Conservation (phyloP, 2,329 filamentous ascomycete species). For the Fusarium illudens region DNA sequence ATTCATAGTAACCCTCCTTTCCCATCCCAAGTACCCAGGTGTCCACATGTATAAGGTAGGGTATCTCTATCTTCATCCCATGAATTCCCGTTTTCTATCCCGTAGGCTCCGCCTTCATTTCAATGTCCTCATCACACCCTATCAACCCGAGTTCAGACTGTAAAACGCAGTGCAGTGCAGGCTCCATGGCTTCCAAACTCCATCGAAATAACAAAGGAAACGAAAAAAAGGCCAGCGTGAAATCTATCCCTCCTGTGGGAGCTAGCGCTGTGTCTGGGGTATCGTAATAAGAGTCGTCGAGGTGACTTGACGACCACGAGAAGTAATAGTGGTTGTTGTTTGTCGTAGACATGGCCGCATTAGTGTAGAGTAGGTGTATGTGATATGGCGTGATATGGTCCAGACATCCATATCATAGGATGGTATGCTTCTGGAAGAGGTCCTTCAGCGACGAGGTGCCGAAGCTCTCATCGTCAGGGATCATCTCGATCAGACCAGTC, state of each 20-base stretch:
- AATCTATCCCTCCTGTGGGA: slow-evolving; percentile 21
- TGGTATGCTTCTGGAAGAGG: slow-evolving; percentile 61
- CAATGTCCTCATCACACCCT: slow-evolving; percentile 20
- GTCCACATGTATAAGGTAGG: slow-evolving; percentile 24
- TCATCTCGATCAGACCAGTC: slow-evolving; percentile 85
- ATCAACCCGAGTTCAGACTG: slow-evolving; percentile 7
- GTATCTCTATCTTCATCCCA: slow-evolving; percentile 29
- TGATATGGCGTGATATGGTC: slow-evolving; percentile 14
- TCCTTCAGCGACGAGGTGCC: slow-evolving; percentile 61
- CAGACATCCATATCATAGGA: slow-evolving; percentile 55
- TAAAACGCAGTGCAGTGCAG: slow-evolving; percentile 9
- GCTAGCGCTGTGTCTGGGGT: slow-evolving; percentile 31
- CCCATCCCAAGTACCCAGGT: slow-evolving; percentile 18
- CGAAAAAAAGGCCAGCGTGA: slow-evolving; percentile 20
- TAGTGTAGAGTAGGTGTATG: slow-evolving; percentile 28
- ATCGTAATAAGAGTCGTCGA: slow-evolving; percentile 38
- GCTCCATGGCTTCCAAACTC: slow-evolving; percentile 16
- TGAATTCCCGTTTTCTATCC: slow-evolving; percentile 24
- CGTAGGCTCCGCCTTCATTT: slow-evolving; percentile 18
- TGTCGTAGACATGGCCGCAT: slow-evolving; percentile 41
- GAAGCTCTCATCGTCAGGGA: slow-evolving; percentile 73
- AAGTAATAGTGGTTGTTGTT: slow-evolving; percentile 19
- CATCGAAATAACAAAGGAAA: slow-evolving; percentile 23
- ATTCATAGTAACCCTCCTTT: slow-evolving; percentile 4
- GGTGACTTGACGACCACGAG: slow-evolving; percentile 8